These are phyloP conservation scores for Sphenostylis stenocarpa DNA, from an alignment of 306 rosid genomes.

Conservation along the genomic window DNA sequence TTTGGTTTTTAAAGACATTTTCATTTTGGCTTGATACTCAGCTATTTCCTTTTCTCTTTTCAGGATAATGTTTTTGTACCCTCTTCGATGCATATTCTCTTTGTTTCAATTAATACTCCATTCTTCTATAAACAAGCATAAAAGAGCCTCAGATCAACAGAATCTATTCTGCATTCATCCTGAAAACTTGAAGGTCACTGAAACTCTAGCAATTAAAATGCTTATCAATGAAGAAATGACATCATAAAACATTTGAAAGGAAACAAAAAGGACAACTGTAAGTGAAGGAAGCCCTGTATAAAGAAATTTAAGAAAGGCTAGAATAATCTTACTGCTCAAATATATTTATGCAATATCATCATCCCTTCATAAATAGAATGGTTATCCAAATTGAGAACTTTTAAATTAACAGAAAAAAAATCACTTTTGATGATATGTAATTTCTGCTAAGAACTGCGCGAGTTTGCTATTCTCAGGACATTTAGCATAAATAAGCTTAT, in stretches of 20 bases:
- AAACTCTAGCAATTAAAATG: constrained; percentile 18
- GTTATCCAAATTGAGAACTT: background rate
- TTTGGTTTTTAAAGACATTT: background rate
- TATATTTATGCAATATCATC: background rate
- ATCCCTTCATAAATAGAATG: constrained; percentile 15
- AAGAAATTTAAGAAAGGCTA: background rate
- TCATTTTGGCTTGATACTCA: background rate
- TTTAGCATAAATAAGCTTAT: too few relatives aligned
- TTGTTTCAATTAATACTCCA: background rate
- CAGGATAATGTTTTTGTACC: background rate
- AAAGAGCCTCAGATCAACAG: background rate
- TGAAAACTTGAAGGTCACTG: constrained; percentile 6
- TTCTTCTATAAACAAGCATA: constrained; percentile 15
- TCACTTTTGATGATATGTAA: background rate
- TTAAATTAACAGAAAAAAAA: constrained; percentile 3
- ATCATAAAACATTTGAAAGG: background rate
- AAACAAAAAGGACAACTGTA: background rate
- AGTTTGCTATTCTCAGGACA: background rate
- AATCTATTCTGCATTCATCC: constrained; percentile 1
- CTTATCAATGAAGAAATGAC: background rate
- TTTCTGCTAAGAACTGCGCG: background rate
- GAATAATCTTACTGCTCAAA: background rate
- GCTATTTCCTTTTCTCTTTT: constrained; percentile 5
- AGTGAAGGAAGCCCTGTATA: background rate
- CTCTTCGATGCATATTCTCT: background rate